phyloP scores from a whole-genome alignment of 2,329 filamentous ascomycete genomes.

The Verticillium klebahnii region DNA sequence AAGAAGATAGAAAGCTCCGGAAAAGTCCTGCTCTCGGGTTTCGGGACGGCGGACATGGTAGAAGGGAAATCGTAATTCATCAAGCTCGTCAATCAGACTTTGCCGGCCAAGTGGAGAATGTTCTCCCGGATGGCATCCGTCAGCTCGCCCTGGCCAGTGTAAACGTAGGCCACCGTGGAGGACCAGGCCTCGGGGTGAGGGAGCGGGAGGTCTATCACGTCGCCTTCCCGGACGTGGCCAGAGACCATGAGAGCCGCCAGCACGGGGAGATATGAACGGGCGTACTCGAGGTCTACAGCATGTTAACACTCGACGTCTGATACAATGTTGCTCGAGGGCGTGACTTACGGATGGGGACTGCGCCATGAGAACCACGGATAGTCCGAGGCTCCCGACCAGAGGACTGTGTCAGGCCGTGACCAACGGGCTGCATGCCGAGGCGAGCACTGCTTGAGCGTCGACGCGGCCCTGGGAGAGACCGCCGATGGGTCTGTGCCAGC shows the following conservation, averaged over 20 bases:
- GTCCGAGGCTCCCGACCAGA: constrained; percentile 10
- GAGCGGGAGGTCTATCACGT: constrained; percentile 52
- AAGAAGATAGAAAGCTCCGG: constrained; percentile 1
- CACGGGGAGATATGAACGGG: constrained; percentile 44
- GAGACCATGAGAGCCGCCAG: constrained; percentile 52
- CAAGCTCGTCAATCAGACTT: constrained; percentile 23
- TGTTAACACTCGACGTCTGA: constrained; percentile 1
- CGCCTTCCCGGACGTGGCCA: constrained; percentile 44
- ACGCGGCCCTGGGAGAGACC: neutral
- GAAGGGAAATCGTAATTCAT: constrained; percentile 4
- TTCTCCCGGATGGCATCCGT: constrained; percentile 45
- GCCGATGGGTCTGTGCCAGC: constrained; percentile 1
- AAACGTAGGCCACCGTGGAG: constrained; percentile 50
- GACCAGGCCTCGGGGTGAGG: constrained; percentile 53
- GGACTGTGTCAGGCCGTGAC: constrained; percentile 10
- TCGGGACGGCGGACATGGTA: neutral
- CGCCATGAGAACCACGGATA: constrained; percentile 20
- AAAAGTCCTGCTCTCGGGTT: neutral
- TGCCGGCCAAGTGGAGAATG: constrained; percentile 51
- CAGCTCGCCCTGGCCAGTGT: constrained; percentile 43
- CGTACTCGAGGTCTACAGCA: constrained; percentile 40
- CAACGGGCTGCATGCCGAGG: constrained; percentile 13
- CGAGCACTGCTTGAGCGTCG: constrained; percentile 19
- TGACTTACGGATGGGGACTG: constrained; percentile 43
- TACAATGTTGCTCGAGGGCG: neutral